Base-by-base conservation (phyloP, 352 stramenopile species). In the Phytophthora syringae region DNA sequence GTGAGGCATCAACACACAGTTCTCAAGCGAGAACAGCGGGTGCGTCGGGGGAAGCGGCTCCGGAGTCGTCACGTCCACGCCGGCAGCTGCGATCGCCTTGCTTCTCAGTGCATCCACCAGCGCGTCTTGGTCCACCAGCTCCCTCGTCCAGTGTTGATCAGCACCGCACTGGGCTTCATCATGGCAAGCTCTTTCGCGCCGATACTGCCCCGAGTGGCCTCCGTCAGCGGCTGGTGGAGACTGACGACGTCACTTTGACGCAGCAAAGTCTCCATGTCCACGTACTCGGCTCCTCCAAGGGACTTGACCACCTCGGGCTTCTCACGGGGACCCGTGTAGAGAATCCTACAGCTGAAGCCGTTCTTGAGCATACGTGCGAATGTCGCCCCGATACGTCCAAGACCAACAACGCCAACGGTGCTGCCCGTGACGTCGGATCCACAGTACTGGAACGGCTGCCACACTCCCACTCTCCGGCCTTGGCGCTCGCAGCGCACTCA, bases 131-230 rank as follows among this genome's bases (percentile, higher is more conserved):
- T 98, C 88, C 34, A 98, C 84, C 45, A 98, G 80, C 22, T 95
- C 91, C 94, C 94, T 39, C 94, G 80, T 36, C 89, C 89, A 58
- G 95, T 97, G 70, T 98, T 98, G 37, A 98, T 87, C 37, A 98
- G 76, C 50, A 97, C 86, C n/a, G 91, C 88, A 28, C 72, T 74
- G 11, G 74, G 52, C 62, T 96, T 93, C 86, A 98, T 96, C n/a
- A 83, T 48, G 9, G 72, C 62, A 22, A 98, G 81, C 21, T 85
- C 75, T 3, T 84, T 81, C 2, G 82, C 72, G 32, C 88, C 84
- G 32, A 98, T 92, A 37, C 91, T 71, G 24, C 83, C 51, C 3
- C 76, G 74, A 11, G 90, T 98, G 16, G 76, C 44, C 34, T 88
- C 70, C 0, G 67, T 97, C 40, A 98, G 70, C 13, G 92, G 82